phyloP scores from a whole-genome alignment of 495 filamentous ascomycete genomes.

The Tuber microsphaerosporum region DNA sequence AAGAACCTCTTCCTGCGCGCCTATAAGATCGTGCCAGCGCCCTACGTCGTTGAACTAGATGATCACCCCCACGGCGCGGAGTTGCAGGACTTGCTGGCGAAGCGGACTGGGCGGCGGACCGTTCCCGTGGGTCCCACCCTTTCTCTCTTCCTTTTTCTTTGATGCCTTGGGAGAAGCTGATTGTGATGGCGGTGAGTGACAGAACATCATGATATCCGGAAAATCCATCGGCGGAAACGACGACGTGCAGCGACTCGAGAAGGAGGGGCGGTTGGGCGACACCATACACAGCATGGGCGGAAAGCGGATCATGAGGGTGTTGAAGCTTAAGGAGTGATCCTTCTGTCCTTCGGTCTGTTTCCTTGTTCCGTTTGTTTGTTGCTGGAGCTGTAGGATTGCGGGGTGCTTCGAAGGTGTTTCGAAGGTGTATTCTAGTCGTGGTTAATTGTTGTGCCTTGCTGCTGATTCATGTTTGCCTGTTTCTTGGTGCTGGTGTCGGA shows the following conservation, averaged over 20 bases:
- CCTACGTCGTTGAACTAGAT: constrained; percentile 87
- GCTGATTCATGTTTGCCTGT: not conserved
- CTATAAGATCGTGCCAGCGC: constrained; percentile 73
- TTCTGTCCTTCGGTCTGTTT: not conserved
- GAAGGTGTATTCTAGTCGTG: not conserved
- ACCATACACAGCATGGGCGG: constrained; percentile 68
- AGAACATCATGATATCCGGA: constrained; percentile 77
- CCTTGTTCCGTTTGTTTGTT: not conserved
- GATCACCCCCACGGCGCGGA: constrained; percentile 63
- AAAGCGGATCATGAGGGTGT: constrained; percentile 48
- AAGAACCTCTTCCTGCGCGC: constrained; percentile 73
- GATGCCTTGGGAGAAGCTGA: not conserved
- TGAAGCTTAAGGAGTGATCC: constrained; percentile 20
- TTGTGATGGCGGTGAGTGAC: not conserved
- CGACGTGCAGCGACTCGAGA: constrained; percentile 67
- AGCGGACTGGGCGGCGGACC: constrained; percentile 70
- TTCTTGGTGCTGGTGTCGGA: not conserved
- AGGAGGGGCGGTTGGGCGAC: constrained; percentile 58
- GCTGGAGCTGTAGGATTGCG: not conserved
- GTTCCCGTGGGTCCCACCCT: constrained; percentile 54
- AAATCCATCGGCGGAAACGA: constrained; percentile 87
- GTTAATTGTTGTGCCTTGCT: not conserved
- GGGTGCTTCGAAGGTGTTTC: not conserved
- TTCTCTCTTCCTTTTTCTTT: not conserved
- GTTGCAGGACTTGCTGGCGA: constrained; percentile 61